Evolutionary conservation across 768 basidiomycete species (phyloP), one percentile per base, ranked within the genome.

Genomic region (Leccinum arenicola): DNA sequence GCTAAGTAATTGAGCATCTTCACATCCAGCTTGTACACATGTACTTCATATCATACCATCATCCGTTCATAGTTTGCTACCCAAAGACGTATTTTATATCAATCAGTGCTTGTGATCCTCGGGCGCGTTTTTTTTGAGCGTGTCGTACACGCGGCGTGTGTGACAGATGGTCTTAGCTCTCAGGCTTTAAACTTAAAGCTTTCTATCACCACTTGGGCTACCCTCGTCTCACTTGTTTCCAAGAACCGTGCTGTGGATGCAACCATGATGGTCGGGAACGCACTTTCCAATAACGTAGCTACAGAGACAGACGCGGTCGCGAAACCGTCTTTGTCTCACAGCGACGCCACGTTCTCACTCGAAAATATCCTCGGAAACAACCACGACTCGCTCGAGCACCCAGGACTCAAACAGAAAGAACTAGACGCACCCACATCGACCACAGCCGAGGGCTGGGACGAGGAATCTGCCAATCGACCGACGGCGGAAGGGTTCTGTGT

Each of bases 401-500:
- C 84, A 2, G 64, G 60, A 3, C 61, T 71, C 53, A 73, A 70
- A 57, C 70, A 66, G 27, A 68, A 60, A 25, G 77, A 77, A 50
- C 55, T 67, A n/a, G 69, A 71, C n/a, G 64, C 68, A 7, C 68
- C 71, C 54, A 73, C 75, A 36, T 66, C 72, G 21, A 43, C 40
- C 9, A 71, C 77, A 25, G 74, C 77, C 10, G 76, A 76, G 40
- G 87, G 85, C 12, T 88, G 86, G 86, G 87, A 89, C 58, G 87
- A 91, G 64, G 88, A 89, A 70, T 75, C 77, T 11, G 68, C 70
- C 0, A 70, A 72, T 58, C 77, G 73, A 43, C 76, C 79, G 9
- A 74, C 77, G 14, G 72, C 75, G 11, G 85, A 89, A 54, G 91
- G 89, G 0, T 88, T 78, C 67, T 94, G 92, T 62, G 72, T 93